Evolutionary conservation across 768 basidiomycete genomes (phyloP), one percentile per base, ranked within the genome.

Genomic region (Serendipita vermifera): DNA sequence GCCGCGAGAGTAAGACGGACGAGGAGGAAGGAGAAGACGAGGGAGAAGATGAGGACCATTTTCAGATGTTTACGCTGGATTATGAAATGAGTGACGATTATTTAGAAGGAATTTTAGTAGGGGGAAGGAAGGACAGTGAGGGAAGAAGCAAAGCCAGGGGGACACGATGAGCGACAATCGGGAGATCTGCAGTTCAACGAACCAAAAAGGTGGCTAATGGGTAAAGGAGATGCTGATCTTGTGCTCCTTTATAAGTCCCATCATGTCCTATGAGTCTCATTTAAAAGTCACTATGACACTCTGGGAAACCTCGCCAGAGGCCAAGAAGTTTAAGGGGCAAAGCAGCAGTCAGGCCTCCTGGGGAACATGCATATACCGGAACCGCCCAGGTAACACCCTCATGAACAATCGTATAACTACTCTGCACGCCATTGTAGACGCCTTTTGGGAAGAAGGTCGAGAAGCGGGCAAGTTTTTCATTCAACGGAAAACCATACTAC

Each of bases 31-130:
- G 27, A 22, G 0, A 31, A 27, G 46, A 51, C 9, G 46, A 51
- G 9, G 27, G 24, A 15, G 24, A 51, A 7, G 5, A 51, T 5
- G 27, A 51, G 20, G 24, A 31, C 11, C 46, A 51, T 51, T 27
- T n/a, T 51, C 22, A n/a, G 46, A 31, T 51, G 17, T 51, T 51
- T 51, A 22, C 26, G 40, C 40, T 43, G n/a, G n/a, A n/a, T n/a
- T n/a, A n/a, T n/a, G n/a, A n/a, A n/a, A n/a, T n/a, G n/a, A n/a
- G n/a, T n/a, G n/a, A n/a, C n/a, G n/a, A n/a, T n/a, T 14, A 9
- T 6, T 9, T 20, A 41, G 32, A 51, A 51, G 15, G 46, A 51
- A n/a, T 51, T 22, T 51, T 31, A 51, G 32, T 51, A n/a, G 46
- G 9, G 35, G 35, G 35, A 9, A 9, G n/a, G 35, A 36, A 36